Evolutionary conservation across 2,329 filamentous ascomycete species (phyloP), one percentile per base, ranked within the genome.

Genomic region (Pestalotiopsis sp.): DNA sequence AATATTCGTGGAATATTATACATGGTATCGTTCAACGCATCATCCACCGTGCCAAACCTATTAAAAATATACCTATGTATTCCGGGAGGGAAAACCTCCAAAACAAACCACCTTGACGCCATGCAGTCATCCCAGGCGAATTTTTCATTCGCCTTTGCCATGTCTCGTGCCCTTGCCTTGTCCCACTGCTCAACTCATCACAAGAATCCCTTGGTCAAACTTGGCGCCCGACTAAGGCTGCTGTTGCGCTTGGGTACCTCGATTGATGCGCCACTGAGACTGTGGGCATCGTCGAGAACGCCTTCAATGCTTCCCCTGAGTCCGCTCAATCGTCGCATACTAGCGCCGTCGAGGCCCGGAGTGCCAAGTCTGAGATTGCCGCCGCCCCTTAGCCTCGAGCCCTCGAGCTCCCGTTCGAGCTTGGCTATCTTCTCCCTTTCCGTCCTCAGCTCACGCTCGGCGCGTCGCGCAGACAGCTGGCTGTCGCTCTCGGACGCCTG

Each of bases 401-500:
- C 90, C 73, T 97, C 94, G 9, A 98, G 81, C 80, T 98, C 95
- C 62, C 94, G 89, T 81, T 98, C 95, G n/a, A 98, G 84, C 39
- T 92, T 87, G 36, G 95, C 82, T 1, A 85, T 87, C 81, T 92
- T 95, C 81, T 98, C 96, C 71, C 88, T 90, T 81, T 97, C 95
- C 79, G 98, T 94, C 6, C 94, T 88, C 17, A 98, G 86, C 76
- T 98, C 95, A 58, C 95, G 90, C 80, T 99, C 95, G 17, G 94
- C 94, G 58, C 95, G 91, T 68, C 95, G 92, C 31, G 93, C 91
- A 31, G 91, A 87, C 57, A 98, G 87, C 79, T 98, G 94, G 61
- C 91, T 91, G 12, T 90, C 86, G 25, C 93, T 94, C 80, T 98
- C 95, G 14, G 90, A 92, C 14, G 93, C 90, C 79, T 99, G 95